Conservation (phyloP, 345 rosid genomes). For the Abelmoschus esculentus region DNA sequence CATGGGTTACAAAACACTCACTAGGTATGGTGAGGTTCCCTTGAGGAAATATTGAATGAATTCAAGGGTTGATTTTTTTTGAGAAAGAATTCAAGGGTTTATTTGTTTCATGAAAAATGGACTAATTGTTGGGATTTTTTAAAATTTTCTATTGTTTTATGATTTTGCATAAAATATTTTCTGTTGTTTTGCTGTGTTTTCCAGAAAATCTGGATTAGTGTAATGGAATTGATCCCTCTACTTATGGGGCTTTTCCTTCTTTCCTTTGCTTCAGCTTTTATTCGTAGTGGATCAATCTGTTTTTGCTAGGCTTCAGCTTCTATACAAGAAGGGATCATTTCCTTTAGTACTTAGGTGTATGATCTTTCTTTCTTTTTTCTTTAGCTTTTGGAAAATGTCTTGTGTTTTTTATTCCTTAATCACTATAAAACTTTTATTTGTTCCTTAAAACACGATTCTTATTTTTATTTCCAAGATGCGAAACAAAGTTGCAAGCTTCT, state of each 20-base stretch:
- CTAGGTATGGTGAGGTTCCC: not conserved
- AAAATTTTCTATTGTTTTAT: not conserved
- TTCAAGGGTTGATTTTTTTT: not conserved
- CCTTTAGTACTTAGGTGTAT: not conserved
- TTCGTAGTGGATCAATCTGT: not conserved
- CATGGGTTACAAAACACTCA: not conserved
- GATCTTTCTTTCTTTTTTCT: not conserved
- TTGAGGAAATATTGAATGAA: not conserved
- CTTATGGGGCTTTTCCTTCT: not conserved
- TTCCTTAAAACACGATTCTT: not conserved
- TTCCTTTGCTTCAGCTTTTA: not conserved
- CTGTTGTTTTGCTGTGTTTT: not conserved
- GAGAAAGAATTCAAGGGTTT: not conserved
- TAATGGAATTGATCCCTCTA: not conserved
- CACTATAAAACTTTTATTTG: not conserved
- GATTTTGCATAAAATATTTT: too few species aligned
- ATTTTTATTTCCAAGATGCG: not conserved
- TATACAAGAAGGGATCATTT: not conserved
- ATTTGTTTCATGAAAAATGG: not conserved
- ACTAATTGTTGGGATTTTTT: not conserved
- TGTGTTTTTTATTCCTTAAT: not conserved
- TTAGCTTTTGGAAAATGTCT: not conserved
- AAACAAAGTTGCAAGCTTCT: not conserved
- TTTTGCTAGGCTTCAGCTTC: not conserved
- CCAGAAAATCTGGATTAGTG: not conserved